Percentiles rank a stretch among this genome's conserved stretches.
Evolutionary conservation across 495 filamentous ascomycete genomes (phyloP).

Genomic region (Zalerion maritima): DNA sequence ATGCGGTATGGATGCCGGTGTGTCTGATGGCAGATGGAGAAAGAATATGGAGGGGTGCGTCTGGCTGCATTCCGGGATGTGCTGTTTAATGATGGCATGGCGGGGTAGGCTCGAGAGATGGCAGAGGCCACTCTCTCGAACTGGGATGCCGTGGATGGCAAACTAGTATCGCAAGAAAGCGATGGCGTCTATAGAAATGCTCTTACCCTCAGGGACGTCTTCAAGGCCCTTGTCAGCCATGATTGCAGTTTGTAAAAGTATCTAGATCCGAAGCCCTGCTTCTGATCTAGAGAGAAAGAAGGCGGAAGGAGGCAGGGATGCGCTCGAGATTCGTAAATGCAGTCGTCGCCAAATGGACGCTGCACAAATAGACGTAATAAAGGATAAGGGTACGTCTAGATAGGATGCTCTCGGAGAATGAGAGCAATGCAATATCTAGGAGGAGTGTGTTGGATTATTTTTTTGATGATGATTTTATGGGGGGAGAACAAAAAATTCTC

Average conservation of each 20-base stretch:
- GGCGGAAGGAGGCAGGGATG: slow-evolving; percentile 28
- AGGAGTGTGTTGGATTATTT: slow-evolving; percentile 6
- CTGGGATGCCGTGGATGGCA: too few relatives aligned
- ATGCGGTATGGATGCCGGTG: too few relatives aligned
- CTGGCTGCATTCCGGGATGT: too few relatives aligned
- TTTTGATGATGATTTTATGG: slow-evolving; percentile 5
- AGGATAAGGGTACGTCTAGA: slow-evolving; percentile 21
- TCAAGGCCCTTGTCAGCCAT: slow-evolving; percentile 98
- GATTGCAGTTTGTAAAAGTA: slow-evolving; percentile 51
- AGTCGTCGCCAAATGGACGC: slow-evolving; percentile 23
- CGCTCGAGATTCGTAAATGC: slow-evolving; percentile 24
- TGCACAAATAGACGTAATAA: slow-evolving; percentile 21
- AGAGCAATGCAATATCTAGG: slow-evolving; percentile 10
- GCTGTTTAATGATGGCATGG: too few relatives aligned
- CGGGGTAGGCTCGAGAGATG: too few relatives aligned
- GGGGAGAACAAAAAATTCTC: slow-evolving; percentile 19
- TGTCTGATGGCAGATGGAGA: too few relatives aligned
- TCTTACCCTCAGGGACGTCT: slow-evolving; percentile 80
- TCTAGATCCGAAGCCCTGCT: slow-evolving; percentile 62
- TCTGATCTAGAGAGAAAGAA: slow-evolving; percentile 38
- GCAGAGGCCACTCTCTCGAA: too few relatives aligned
- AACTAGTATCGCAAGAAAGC: background rate
- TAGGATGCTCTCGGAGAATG: slow-evolving; percentile 20
- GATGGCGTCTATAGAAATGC: background rate
- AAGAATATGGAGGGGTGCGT: too few relatives aligned